phyloP scores from a whole-genome alignment of 2,329 filamentous ascomycete species.

The Claviceps sp. region DNA sequence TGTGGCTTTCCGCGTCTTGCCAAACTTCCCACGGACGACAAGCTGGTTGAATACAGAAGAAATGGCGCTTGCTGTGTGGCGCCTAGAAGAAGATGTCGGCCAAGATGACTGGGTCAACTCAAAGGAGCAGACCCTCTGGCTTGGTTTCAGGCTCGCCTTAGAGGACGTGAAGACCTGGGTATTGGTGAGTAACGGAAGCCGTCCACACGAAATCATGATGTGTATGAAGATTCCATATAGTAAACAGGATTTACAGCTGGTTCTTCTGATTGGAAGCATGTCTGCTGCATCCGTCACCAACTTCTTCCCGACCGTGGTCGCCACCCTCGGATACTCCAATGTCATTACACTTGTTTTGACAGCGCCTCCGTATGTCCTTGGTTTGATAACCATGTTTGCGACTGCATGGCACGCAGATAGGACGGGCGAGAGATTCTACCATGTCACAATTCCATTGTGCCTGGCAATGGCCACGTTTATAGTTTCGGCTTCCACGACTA shows the following conservation, averaged over 20 bases:
- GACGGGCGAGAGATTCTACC: conserved; percentile 58
- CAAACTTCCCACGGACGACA: conserved; percentile 27
- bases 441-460: conserved; percentile 48
- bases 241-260: conserved; percentile 22
- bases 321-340: conserved; percentile 48
- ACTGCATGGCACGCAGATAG: conserved; percentile 61
- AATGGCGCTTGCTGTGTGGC: conserved; percentile 46
- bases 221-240: not conserved
- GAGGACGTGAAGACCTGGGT: conserved; percentile 47
- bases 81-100: conserved; percentile 50
- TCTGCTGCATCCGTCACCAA: conserved; percentile 47
- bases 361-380: conserved; percentile 51
- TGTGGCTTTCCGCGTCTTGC: conserved; percentile 39
- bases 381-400: conserved; percentile 44
- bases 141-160: conserved; percentile 42
- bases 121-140: conserved; percentile 39
- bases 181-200: conserved; percentile 25
- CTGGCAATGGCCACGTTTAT: conserved; percentile 54
- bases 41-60: conserved; percentile 27
- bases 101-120: conserved; percentile 48
- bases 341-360: conserved; percentile 50
- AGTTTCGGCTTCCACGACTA: conserved; percentile 48
- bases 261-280: conserved; percentile 44
- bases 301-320: conserved; percentile 59
- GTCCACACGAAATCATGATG: too few species aligned